Percentiles rank a stretch among this genome's conserved stretches.
Evolutionary conservation across 2,329 filamentous ascomycete genomes (phyloP).

Genomic region (Shiraia bambusicola): DNA sequence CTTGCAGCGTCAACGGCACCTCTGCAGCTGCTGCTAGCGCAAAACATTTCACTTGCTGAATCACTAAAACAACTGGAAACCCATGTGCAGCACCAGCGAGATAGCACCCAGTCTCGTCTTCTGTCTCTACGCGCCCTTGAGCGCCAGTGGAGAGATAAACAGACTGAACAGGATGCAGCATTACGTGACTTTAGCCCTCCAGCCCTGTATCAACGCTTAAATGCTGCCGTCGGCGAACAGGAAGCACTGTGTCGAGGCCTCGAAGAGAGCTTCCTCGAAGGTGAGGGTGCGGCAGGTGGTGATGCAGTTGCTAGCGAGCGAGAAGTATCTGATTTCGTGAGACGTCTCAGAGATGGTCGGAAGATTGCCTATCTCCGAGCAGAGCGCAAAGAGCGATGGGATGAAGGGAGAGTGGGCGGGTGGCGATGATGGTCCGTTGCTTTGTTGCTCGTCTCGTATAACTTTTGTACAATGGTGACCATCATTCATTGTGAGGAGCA

Average conservation of each 20-base stretch:
- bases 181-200: slow-evolving; percentile 83
- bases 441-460: too few species aligned
- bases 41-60: slow-evolving; percentile 71
- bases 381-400: slow-evolving; percentile 91
- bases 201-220: slow-evolving; percentile 79
- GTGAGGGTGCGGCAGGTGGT: slow-evolving; percentile 47
- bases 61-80: slow-evolving; percentile 63
- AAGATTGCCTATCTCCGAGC: slow-evolving; percentile 76
- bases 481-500: too few species aligned
- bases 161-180: slow-evolving; percentile 83
- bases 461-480: too few species aligned
- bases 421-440: slow-evolving; percentile 60
- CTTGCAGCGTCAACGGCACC: slow-evolving; percentile 64
- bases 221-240: slow-evolving; percentile 77
- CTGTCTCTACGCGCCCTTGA: slow-evolving; percentile 83
- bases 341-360: slow-evolving; percentile 76
- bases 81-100: slow-evolving; percentile 62
- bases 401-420: slow-evolving; percentile 90
- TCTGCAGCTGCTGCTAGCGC: slow-evolving; percentile 64
- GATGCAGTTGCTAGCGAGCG: slow-evolving; percentile 66
- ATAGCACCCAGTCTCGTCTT: slow-evolving; percentile 75
- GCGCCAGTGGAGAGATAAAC: slow-evolving; percentile 87
- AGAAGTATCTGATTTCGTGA: slow-evolving; percentile 83
- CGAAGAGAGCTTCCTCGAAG: slow-evolving; percentile 90
- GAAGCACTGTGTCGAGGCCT: slow-evolving; percentile 76